Evolutionary conservation across 208 protist species (phyloP).

Genomic region (Trypanosoma boissoni): DNA sequence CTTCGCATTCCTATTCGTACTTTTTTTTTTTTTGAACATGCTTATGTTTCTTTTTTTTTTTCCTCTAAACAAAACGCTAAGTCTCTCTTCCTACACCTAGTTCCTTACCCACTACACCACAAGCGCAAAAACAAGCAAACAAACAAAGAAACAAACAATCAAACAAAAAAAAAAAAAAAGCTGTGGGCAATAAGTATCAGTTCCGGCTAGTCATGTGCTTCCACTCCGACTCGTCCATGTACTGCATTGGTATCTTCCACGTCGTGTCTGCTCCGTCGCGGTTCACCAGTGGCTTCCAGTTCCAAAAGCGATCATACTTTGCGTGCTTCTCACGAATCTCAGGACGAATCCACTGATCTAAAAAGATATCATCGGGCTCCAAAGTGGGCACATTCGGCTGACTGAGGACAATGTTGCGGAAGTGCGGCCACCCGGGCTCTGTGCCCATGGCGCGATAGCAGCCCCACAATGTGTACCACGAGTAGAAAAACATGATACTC

Average conservation of each 20-base stretch:
- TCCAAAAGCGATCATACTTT: slow-evolving; percentile 82
- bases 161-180: slow-evolving; percentile 11
- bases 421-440: slow-evolving; percentile 83
- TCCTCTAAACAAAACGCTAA: too few relatives aligned
- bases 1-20: too few relatives aligned
- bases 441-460: slow-evolving; percentile 86
- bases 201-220: slow-evolving; percentile 83
- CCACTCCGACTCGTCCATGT: slow-evolving; percentile 84
- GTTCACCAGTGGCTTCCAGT: slow-evolving; percentile 88
- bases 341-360: slow-evolving; percentile 87
- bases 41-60: too few relatives aligned
- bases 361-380: slow-evolving; percentile 87
- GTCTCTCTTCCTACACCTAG: too few relatives aligned
- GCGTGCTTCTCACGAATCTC: slow-evolving; percentile 82
- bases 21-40: too few relatives aligned
- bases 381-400: slow-evolving; percentile 75
- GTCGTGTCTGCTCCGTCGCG: slow-evolving; percentile 73
- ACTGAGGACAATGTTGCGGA: slow-evolving; percentile 61
- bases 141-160: too few relatives aligned
- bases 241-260: slow-evolving; percentile 76
- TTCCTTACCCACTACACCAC: too few relatives aligned
- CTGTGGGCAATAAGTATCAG: slow-evolving; percentile 26
- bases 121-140: too few relatives aligned
- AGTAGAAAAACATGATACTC: slow-evolving; percentile 79
- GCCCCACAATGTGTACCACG: slow-evolving; percentile 87